Conservation (phyloP, 805 yeast species). For the Pachysolen tannophilus region DNA sequence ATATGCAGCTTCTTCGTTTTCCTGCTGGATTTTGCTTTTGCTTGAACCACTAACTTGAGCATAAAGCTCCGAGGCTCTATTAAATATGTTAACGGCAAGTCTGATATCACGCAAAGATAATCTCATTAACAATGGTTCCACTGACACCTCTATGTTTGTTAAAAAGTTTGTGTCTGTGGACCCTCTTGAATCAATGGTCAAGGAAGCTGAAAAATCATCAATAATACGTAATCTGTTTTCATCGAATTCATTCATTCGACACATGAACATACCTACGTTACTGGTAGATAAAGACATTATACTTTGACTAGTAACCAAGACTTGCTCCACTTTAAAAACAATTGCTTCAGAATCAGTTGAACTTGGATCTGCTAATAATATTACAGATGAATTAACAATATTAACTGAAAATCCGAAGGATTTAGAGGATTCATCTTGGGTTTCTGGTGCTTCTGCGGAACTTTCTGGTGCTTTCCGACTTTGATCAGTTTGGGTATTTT, state of each 20-base stretch:
- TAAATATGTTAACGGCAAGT: constrained; percentile 66
- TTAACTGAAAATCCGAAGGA: constrained; percentile 51
- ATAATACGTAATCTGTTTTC: constrained; percentile 60
- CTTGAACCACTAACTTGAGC: constrained; percentile 14
- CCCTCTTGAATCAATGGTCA: constrained; percentile 64
- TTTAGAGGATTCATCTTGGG: constrained; percentile 5
- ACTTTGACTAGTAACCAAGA: constrained; percentile 61
- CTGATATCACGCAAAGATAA: constrained; percentile 82
- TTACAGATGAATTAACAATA: constrained; percentile 67
- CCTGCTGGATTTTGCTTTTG: constrained; percentile 8
- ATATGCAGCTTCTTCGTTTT: constrained; percentile 14
- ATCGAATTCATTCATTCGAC: constrained; percentile 64
- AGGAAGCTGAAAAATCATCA: constrained; percentile 81
- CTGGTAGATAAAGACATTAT: constrained; percentile 59
- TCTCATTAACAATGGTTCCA: constrained; percentile 76
- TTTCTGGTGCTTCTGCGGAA: constrained; percentile 5
- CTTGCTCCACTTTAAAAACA: constrained; percentile 80
- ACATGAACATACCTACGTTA: constrained; percentile 80
- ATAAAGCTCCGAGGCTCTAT: constrained; percentile 57
- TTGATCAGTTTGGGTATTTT: not conserved
- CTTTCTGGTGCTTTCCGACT: not conserved
- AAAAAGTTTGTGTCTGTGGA: constrained; percentile 50
- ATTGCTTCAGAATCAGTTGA: constrained; percentile 70
- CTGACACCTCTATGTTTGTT: constrained; percentile 57
- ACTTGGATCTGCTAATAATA: constrained; percentile 74